A percentile compares a stretch with the other conserved stretches of the same genome.
Evolutionary conservation across 345 rosid species (phyloP).

Genomic region (Eucalyptus lansdowneana): DNA sequence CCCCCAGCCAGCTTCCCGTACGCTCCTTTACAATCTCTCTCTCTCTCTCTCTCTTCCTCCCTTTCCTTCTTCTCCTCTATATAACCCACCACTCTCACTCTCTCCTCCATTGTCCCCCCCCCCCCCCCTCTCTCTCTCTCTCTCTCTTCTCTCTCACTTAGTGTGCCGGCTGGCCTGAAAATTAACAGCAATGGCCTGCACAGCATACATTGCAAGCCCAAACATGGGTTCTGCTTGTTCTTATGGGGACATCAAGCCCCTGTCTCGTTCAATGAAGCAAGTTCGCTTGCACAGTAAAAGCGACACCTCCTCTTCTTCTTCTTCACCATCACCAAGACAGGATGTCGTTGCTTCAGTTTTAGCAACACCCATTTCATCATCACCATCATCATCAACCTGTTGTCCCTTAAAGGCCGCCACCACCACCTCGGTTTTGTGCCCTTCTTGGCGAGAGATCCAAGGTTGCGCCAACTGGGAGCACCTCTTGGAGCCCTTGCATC

Average conservation of each 20-base stretch:
- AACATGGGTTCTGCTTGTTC: not conserved
- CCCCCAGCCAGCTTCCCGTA: too few relatives aligned
- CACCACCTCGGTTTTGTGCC: not conserved
- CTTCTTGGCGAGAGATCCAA: conserved; percentile 64
- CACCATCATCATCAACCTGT: not conserved
- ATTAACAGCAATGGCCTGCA: not conserved
- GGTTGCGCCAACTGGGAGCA: conserved; percentile 76
- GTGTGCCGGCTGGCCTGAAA: not conserved
- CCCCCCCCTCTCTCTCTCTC: not conserved
- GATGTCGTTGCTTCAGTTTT: not conserved
- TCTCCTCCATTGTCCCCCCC: not conserved
- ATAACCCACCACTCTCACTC: not conserved
- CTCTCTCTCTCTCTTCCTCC: not conserved
- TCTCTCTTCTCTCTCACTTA: not conserved
- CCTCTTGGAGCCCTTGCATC: conserved; percentile 70
- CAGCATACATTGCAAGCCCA: not conserved
- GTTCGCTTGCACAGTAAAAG: not conserved
- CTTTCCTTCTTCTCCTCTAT: not conserved
- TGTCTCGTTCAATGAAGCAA: not conserved
- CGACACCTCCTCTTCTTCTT: not conserved
- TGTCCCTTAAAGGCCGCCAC: not conserved
- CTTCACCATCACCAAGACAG: not conserved
- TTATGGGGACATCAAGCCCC: not conserved
- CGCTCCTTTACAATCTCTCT: not conserved
- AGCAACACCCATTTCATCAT: not conserved